These are phyloP conservation scores for Emmonsiellopsis sp. DNA, from an alignment of 2,329 filamentous ascomycete species.

Conservation along the genomic window DNA sequence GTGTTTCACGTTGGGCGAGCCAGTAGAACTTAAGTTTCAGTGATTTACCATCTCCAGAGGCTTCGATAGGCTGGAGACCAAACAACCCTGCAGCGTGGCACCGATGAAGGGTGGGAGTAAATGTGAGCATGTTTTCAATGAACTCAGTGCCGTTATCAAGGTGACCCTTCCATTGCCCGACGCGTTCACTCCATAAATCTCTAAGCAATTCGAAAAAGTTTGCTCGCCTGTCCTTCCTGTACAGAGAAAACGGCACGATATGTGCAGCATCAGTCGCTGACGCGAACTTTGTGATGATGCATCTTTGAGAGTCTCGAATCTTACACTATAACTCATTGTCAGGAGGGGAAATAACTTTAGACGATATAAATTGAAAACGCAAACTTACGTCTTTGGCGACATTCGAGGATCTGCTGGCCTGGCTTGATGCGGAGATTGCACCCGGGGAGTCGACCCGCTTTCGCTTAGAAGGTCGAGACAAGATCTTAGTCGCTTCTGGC, in stretches of 20 bases:
- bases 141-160: background rate
- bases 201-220: background rate
- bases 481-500: background rate
- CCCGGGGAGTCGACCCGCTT: background rate
- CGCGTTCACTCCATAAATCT: background rate
- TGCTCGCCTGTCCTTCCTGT: background rate
- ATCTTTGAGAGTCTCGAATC: background rate
- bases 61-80: background rate
- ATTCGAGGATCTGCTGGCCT: background rate
- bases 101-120: background rate
- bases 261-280: background rate
- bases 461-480: background rate
- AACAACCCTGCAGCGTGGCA: background rate
- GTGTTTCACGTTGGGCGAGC: background rate
- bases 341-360: background rate
- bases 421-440: background rate
- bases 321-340: background rate
- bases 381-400: background rate
- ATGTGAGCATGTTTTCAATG: conserved; percentile 1
- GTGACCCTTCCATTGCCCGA: background rate
- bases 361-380: background rate
- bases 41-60: background rate
- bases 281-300: background rate
- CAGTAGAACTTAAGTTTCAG: background rate
- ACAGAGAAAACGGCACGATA: background rate